Percentiles rank a stretch among this genome's conserved stretches.
Conservation (phyloP, 805 yeast genomes). For the Metschnikowia peoriensis region DNA sequence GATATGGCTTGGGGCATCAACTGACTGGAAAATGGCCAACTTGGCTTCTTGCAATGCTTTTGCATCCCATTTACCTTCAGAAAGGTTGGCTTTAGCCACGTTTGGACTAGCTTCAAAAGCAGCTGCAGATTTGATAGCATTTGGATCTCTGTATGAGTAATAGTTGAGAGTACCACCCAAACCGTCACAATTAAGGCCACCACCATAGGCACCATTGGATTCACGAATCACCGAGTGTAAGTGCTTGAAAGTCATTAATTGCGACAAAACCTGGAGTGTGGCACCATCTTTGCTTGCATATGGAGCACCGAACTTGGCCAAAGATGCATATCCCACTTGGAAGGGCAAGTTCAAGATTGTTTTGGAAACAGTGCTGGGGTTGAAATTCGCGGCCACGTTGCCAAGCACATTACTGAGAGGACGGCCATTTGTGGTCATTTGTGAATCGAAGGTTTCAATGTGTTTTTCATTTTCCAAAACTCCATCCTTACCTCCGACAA, state of each 20-base stretch:
- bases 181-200: slow-evolving; percentile 84
- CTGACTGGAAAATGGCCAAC: slow-evolving; percentile 81
- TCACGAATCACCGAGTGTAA: slow-evolving; percentile 90
- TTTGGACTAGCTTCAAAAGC: slow-evolving; percentile 49
- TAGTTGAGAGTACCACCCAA: slow-evolving; percentile 75
- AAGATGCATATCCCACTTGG: slow-evolving; percentile 82
- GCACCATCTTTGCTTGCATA: slow-evolving; percentile 79
- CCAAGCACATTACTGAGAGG: slow-evolving; percentile 17
- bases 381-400: slow-evolving; percentile 18
- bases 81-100: slow-evolving; percentile 40
- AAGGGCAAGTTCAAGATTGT: slow-evolving; percentile 72
- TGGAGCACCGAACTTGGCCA: slow-evolving; percentile 62
- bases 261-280: slow-evolving; percentile 76
- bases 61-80: slow-evolving; percentile 49
- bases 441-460: slow-evolving; percentile 29
- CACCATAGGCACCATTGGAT: slow-evolving; percentile 97
- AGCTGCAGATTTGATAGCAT: slow-evolving; percentile 65
- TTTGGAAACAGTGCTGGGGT: slow-evolving; percentile 19
- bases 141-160: slow-evolving; percentile 94
- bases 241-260: slow-evolving; percentile 74
- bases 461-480: slow-evolving; percentile 35
- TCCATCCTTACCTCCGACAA: slow-evolving; percentile 56
- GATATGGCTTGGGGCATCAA: slow-evolving; percentile 87
- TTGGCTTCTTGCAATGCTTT: slow-evolving; percentile 85
- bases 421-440: slow-evolving; percentile 17